phyloP scores from a whole-genome alignment of 1,284 basidiomycete genomes.

The Boletellus dicymbophilus region DNA sequence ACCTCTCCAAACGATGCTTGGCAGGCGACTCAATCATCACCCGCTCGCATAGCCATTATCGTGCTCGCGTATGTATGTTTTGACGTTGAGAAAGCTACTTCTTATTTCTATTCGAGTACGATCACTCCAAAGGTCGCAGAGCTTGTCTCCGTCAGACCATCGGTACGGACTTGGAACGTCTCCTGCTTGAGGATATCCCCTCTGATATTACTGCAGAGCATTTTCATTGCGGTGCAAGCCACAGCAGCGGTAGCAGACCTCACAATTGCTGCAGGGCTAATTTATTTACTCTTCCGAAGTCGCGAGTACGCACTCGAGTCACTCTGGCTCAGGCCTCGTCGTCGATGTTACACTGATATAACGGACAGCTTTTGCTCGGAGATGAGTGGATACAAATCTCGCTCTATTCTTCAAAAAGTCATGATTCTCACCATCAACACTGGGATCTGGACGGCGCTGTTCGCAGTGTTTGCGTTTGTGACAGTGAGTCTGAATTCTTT shows the following conservation, averaged over 20 bases:
- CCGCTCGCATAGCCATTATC: too few species aligned
- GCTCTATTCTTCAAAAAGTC: background rate
- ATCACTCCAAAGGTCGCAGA: background rate
- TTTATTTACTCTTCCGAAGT: background rate
- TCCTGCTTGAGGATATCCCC: background rate
- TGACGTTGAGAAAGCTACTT: background rate
- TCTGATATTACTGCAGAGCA: background rate
- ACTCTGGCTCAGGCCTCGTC: too few species aligned
- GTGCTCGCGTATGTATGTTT: background rate
- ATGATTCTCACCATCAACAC: slow-evolving; percentile 12
- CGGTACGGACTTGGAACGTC: background rate
- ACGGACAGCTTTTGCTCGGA: background rate
- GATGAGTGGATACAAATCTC: background rate
- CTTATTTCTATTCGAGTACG: background rate
- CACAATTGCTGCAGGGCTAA: background rate
- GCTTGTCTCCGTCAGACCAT: background rate
- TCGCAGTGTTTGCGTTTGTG: slow-evolving; percentile 1
- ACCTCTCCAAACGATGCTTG: background rate
- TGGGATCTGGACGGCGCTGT: slow-evolving; percentile 8
- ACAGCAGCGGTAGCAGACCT: background rate
- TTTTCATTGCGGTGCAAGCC: background rate
- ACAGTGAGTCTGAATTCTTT: too few species aligned
- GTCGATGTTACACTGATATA: background rate
- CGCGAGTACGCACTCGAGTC: background rate
- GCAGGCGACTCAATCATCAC: background rate